Percentiles rank a stretch among this genome's conserved stretches.
Evolutionary conservation across 768 basidiomycete genomes (phyloP).

Genomic region (Agaricus blazei): DNA sequence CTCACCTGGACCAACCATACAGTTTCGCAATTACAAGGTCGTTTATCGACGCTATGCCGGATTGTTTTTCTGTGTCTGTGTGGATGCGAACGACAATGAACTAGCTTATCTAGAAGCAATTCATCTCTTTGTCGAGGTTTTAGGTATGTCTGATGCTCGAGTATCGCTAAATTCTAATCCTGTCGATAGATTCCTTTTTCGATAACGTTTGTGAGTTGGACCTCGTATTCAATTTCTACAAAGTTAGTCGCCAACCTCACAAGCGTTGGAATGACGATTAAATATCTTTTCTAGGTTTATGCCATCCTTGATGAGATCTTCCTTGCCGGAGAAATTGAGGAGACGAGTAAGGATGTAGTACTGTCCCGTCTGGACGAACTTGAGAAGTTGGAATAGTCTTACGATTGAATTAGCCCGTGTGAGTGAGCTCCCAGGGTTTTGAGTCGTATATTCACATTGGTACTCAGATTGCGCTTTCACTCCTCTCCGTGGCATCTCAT

Average conservation of each 20-base stretch:
- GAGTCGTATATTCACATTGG: not conserved
- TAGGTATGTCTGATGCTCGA: conserved; percentile 54
- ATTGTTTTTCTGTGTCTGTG: conserved; percentile 96
- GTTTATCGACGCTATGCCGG: conserved; percentile 97
- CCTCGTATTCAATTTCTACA: conserved; percentile 98
- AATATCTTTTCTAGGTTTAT: conserved; percentile 62
- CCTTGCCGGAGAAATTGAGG: conserved; percentile 96
- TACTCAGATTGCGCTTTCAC: not conserved
- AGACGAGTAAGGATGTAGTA: conserved; percentile 96
- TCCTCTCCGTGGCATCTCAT: not conserved
- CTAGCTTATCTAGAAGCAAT: conserved; percentile 96
- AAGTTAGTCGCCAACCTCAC: conserved; percentile 39
- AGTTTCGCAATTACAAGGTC: conserved; percentile 98
- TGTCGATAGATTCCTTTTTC: conserved; percentile 82
- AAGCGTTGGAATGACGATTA: not conserved
- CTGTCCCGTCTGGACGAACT: conserved; percentile 84
- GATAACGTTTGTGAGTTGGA: conserved; percentile 99
- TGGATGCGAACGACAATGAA: conserved; percentile 98
- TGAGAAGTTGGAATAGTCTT: conserved; percentile 79
- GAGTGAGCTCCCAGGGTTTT: not conserved
- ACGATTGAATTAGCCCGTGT: not conserved
- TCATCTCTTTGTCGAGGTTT: conserved; percentile 95
- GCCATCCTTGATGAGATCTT: conserved; percentile 98
- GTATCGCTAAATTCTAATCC: not conserved
- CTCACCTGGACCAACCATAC: conserved; percentile 6